Evolutionary conservation across 2,329 filamentous ascomycete species (phyloP).

Genomic region (Penicillium sp.): DNA sequence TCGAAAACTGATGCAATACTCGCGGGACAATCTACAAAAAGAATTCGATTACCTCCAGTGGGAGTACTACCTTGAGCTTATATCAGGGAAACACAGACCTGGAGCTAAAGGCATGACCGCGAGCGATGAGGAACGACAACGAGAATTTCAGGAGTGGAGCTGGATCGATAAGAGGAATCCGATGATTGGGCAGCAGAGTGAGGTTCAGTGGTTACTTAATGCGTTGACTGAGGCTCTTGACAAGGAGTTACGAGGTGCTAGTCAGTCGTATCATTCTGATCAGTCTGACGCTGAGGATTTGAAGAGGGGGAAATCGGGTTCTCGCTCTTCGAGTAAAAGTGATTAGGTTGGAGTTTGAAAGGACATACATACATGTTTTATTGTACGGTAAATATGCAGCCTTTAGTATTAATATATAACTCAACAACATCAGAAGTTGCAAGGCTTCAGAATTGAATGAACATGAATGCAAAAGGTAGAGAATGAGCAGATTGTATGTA

Average conservation of each 20-base stretch:
- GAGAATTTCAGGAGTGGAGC: slow-evolving; percentile 31
- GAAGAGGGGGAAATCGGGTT: not conserved
- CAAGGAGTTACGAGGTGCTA: slow-evolving; percentile 34
- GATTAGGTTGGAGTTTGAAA: not conserved
- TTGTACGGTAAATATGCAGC: not conserved
- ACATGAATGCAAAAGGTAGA: too few relatives aligned
- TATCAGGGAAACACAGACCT: slow-evolving; percentile 40
- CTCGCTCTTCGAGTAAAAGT: not conserved
- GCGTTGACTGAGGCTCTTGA: slow-evolving; percentile 41
- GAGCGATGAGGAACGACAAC: slow-evolving; percentile 3
- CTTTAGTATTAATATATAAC: not conserved
- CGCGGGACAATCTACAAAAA: slow-evolving; percentile 32
- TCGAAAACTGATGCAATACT: slow-evolving; percentile 39
- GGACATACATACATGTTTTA: not conserved
- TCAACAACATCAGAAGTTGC: not conserved
- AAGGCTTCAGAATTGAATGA: too few relatives aligned
- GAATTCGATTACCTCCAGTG: slow-evolving; percentile 46
- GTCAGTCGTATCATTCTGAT: slow-evolving; percentile 16
- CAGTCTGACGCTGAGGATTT: not conserved
- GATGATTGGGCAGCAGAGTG: slow-evolving; percentile 41
- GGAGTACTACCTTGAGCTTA: slow-evolving; percentile 51
- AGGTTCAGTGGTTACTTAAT: slow-evolving; percentile 46
- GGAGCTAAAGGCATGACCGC: slow-evolving; percentile 25
- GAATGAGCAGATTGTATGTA: too few relatives aligned
- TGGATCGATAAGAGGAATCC: slow-evolving; percentile 43